Evolutionary conservation across 2,329 filamentous ascomycete genomes (phyloP), one percentile per base, ranked within the genome.

Genomic region (Pyrenophora tritici-repentis): DNA sequence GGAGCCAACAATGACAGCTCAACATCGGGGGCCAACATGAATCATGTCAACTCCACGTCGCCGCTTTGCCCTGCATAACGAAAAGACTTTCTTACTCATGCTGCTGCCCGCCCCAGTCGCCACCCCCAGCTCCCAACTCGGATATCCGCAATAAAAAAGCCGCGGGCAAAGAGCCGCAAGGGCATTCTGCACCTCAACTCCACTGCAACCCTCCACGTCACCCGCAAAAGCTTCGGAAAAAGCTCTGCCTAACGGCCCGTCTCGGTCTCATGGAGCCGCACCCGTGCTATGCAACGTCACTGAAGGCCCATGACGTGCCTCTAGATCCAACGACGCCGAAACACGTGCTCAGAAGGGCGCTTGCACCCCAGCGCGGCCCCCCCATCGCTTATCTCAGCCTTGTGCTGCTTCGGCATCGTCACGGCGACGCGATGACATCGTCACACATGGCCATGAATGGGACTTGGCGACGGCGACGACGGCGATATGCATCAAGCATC

Each of bases 251-350:
- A 51, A 51, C 48, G 48, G 48, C 32, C 48, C 48, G 43, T 47
- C 33, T 51, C 42, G 48, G 48, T 33, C 26, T 37, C 10, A 44
- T 45, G 12, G 26, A 49, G 34, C 40, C 47, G 47, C 47, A 36
- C 42, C 48, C 42, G 33, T 22, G 18, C 18, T 20, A 40, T 22
- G 34, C 45, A 50, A 31, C 33, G 33, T 14, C 17, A 35, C 17
- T 10, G 29, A 33, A 20, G 29, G 16, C n/a, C 36, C 17, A 47
- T 50, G 47, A 50, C 47, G 42, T 50, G 18, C 16, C 18, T 14
- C 29, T 26, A 18, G 24, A 10, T 14, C 32, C 47, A 14, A 31
- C 16, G 36, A 47, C 24, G 32, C 42, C 45, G 37, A 47, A 51
- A 51, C 37, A 51, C 43, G 48, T 42, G 48, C 48, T 29, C 26